Conservation (phyloP, 352 stramenopile species). For the Phytophthora multivora region DNA sequence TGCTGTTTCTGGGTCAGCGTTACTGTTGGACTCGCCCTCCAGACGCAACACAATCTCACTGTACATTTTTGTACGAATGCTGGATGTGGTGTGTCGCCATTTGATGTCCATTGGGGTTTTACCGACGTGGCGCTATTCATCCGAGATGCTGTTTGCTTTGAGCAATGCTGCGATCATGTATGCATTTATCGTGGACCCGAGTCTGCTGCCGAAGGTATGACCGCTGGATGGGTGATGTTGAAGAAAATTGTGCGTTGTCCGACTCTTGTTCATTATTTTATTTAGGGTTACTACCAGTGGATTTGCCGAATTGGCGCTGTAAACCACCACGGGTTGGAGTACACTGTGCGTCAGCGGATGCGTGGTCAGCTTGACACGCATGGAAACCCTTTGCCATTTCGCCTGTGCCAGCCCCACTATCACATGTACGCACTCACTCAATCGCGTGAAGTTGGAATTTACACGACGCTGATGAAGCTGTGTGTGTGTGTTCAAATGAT, state of each 20-base stretch:
- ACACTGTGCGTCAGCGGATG: conserved; percentile 65
- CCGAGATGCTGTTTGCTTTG: conserved; percentile 71
- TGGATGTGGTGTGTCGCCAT: conserved; percentile 81
- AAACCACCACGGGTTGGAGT: conserved; percentile 75
- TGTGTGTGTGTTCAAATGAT: not conserved
- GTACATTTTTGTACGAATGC: conserved; percentile 88
- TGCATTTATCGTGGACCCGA: conserved; percentile 70
- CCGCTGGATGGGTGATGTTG: not conserved
- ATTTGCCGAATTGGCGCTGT: conserved; percentile 77
- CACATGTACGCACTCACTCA: conserved; percentile 62
- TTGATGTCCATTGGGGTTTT: conserved; percentile 58
- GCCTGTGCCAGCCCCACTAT: conserved; percentile 83
- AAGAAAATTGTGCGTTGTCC: not conserved
- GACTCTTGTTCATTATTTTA: not conserved
- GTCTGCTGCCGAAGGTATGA: conserved; percentile 70
- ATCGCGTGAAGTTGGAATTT: not conserved
- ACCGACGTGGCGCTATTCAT: conserved; percentile 66
- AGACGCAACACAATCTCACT: conserved; percentile 76
- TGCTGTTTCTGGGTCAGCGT: conserved; percentile 61
- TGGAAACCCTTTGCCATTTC: conserved; percentile 57
- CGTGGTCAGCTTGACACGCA: conserved; percentile 47
- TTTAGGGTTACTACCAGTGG: conserved; percentile 85
- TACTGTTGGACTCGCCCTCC: conserved; percentile 72
- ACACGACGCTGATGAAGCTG: not conserved
- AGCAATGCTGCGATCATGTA: conserved; percentile 88